Percentiles rank a stretch among this genome's conserved stretches.
These are phyloP conservation scores for Cyclanthera cordifolia DNA, from an alignment of 306 rosid species.

Conservation along the genomic window DNA sequence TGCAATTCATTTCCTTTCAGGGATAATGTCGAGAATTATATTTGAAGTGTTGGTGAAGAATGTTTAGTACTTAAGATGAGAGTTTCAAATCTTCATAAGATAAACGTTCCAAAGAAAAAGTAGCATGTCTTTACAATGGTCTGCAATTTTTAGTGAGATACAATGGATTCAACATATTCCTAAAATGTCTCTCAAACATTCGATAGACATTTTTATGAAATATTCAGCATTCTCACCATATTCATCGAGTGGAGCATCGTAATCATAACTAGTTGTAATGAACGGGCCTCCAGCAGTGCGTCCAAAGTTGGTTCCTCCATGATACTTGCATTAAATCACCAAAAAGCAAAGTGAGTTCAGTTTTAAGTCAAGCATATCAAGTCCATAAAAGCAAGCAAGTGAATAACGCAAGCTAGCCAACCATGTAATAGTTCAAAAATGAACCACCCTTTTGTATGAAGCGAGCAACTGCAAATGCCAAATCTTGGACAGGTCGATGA, in stretches of 20 bases:
- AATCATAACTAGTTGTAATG: conserved; percentile 84
- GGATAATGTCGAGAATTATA: neutral
- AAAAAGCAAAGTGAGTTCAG: neutral
- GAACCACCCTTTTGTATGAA: conserved; percentile 86
- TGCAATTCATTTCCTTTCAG: neutral
- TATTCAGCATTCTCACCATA: conserved; percentile 49
- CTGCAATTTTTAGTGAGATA: neutral
- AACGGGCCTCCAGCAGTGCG: conserved; percentile 97
- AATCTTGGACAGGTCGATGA: conserved; percentile 81
- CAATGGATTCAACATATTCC: neutral
- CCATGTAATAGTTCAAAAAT: conserved; percentile 80
- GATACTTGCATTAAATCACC: conserved; percentile 49
- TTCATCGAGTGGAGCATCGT: conserved; percentile 95
- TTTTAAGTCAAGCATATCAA: conserved; percentile 4
- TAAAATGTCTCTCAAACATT: neutral
- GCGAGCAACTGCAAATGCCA: conserved; percentile 90
- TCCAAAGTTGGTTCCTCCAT: conserved; percentile 98
- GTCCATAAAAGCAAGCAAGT: neutral
- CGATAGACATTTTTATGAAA: neutral
- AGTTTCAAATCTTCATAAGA: neutral
- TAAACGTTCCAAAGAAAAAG: neutral
- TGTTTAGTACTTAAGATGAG: neutral
- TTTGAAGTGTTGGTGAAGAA: neutral
- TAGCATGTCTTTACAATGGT: neutral
- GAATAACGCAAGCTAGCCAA: conserved; percentile 30